Conservation (phyloP, 139 green algal genomes). For the Zygnema circumcarinatum region DNA sequence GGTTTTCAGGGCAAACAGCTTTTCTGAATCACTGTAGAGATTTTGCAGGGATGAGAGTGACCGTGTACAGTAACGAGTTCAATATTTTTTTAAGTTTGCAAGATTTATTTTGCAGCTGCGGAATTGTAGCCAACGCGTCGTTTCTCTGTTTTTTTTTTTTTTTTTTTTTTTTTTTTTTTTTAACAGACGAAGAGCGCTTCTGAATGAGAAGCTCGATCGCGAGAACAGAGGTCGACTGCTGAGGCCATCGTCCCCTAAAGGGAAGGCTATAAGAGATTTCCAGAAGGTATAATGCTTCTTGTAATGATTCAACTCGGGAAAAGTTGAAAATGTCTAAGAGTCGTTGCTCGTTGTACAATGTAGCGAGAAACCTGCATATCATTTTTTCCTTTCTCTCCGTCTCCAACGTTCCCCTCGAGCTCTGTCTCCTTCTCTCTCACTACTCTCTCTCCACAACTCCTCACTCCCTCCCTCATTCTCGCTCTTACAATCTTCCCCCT, state of each 20-base stretch:
- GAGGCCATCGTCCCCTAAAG: constrained; percentile 58
- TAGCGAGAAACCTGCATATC: neutral
- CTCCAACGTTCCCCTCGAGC: neutral
- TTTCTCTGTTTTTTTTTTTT: constrained; percentile 24
- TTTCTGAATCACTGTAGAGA: too few relatives aligned
- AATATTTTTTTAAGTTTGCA: constrained; percentile 18
- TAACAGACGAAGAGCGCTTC: neutral
- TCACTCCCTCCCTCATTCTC: neutral
- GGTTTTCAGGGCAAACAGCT: too few relatives aligned
- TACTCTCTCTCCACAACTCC: neutral
- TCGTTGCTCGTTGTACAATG: neutral
- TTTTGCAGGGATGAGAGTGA: too few relatives aligned
- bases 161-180: constrained; percentile 32
- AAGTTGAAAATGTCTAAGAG: neutral
- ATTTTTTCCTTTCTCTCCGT: neutral
- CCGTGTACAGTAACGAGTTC: too few relatives aligned
- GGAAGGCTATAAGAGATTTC: constrained; percentile 77
- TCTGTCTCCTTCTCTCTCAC: neutral
- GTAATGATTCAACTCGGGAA: constrained; percentile 36
- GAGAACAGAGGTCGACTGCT: neutral
- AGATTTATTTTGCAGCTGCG: neutral
- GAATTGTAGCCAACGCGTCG: neutral
- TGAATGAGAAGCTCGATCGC: neutral
- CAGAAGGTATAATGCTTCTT: constrained; percentile 82
- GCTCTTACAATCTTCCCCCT: neutral